Conservation (phyloP, 2,329 filamentous ascomycete genomes). For the Phyllosticta ampelicida region DNA sequence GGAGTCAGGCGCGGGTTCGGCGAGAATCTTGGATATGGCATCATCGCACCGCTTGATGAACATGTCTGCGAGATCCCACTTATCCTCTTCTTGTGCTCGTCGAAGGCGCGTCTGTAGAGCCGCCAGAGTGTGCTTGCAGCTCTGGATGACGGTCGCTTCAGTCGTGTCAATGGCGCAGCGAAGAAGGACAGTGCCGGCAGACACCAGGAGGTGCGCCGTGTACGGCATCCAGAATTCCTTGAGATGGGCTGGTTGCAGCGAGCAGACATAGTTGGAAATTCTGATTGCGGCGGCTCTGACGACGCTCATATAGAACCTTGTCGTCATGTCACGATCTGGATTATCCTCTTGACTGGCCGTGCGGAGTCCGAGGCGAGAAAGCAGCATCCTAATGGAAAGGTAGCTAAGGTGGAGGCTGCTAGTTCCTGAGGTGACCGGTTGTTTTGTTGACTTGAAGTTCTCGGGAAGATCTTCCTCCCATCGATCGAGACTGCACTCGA, state of each 20-base stretch:
- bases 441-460: conserved; percentile 17
- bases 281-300: conserved; percentile 41
- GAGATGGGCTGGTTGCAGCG: conserved; percentile 36
- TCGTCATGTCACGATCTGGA: conserved; percentile 16
- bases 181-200: conserved; percentile 42
- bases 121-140: neutral
- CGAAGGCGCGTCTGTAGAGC: neutral
- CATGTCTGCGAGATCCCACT: conserved; percentile 9
- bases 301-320: conserved; percentile 24
- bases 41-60: conserved; percentile 7
- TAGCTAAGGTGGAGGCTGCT: conserved; percentile 32
- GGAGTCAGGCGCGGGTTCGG: neutral
- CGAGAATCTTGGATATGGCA: conserved; percentile 1
- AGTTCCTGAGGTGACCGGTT: conserved; percentile 15
- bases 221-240: conserved; percentile 42
- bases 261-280: conserved; percentile 39
- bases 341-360: conserved; percentile 12
- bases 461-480: conserved; percentile 26
- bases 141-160: conserved; percentile 19
- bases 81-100: neutral
- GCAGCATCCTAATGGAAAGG: conserved; percentile 28
- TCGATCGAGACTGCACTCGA: conserved; percentile 24
- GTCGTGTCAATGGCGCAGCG: conserved; percentile 42
- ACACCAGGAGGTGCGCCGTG: conserved; percentile 43
- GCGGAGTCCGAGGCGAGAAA: conserved; percentile 27